Conservation (phyloP, 495 filamentous ascomycete genomes). For the Staphylotrichum tortipilum region DNA sequence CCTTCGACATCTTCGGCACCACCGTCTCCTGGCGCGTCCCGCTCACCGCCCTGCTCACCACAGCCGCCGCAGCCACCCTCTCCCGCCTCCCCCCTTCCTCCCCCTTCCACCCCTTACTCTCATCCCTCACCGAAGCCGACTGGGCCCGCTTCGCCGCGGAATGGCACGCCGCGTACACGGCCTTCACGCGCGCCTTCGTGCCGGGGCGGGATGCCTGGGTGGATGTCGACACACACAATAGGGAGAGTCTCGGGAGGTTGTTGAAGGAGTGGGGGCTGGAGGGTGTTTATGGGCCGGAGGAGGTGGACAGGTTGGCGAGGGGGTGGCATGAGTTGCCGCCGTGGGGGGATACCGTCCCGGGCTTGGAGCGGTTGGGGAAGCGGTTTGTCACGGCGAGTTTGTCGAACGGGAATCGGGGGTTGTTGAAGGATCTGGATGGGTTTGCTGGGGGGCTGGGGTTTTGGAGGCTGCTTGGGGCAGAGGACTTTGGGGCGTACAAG, state of each 20-base stretch:
- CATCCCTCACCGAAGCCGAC: slow-evolving; percentile 46
- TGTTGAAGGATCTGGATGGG: slow-evolving; percentile 55
- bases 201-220: slow-evolving; percentile 40
- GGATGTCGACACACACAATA: slow-evolving; percentile 60
- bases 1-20: slow-evolving; percentile 65
- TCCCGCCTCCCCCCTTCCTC: slow-evolving; percentile 30
- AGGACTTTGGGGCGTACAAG: slow-evolving; percentile 72
- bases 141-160: slow-evolving; percentile 57
- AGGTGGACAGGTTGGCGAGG: slow-evolving; percentile 48
- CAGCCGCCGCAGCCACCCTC: slow-evolving; percentile 33
- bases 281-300: slow-evolving; percentile 50
- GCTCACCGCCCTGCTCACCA: slow-evolving; percentile 48
- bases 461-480: slow-evolving; percentile 51
- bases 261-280: slow-evolving; percentile 46
- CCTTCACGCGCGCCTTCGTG: slow-evolving; percentile 49
- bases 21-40: slow-evolving; percentile 63
- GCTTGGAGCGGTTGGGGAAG: slow-evolving; percentile 43
- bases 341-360: slow-evolving; percentile 55
- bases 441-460: slow-evolving; percentile 55
- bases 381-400: slow-evolving; percentile 55
- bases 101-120: slow-evolving; percentile 33
- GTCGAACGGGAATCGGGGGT: slow-evolving; percentile 62
- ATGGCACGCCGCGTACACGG: slow-evolving; percentile 57
- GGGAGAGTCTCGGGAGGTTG: slow-evolving; percentile 48
- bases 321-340: slow-evolving; percentile 64